These are phyloP conservation scores for Coemansia sp. DNA, from an alignment of 192 early-diverging fungal species.

Conservation along the genomic window DNA sequence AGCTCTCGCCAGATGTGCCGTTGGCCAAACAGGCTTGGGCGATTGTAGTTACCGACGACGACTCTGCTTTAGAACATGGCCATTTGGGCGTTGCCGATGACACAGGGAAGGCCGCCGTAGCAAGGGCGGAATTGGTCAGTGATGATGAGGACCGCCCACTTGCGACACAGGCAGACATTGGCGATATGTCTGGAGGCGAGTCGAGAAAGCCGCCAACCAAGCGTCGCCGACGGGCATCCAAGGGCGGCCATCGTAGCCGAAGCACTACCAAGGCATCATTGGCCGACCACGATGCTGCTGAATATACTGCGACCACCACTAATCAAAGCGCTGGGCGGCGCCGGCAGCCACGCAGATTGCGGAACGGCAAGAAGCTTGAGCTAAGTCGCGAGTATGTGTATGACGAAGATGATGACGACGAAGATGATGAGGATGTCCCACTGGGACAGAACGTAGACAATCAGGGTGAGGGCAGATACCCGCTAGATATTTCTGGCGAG, in stretches of 20 bases:
- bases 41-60: constrained; percentile 28
- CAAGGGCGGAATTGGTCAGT: constrained; percentile 8
- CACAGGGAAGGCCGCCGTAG: neutral
- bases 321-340: constrained; percentile 11
- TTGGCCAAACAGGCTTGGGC: constrained; percentile 10
- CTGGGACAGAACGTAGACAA: constrained; percentile 32
- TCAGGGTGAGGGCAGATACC: constrained; percentile 8
- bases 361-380: constrained; percentile 37
- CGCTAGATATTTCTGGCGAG: constrained; percentile 8
- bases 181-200: neutral
- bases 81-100: neutral
- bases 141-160: constrained; percentile 42
- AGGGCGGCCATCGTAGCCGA: constrained; percentile 9
- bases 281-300: constrained; percentile 7
- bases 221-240: constrained; percentile 22
- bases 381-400: constrained; percentile 45
- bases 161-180: constrained; percentile 14
- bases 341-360: constrained; percentile 14
- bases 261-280: constrained; percentile 14
- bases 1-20: constrained; percentile 11
- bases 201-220: constrained; percentile 18
- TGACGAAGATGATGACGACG: constrained; percentile 40
- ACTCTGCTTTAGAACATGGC: constrained; percentile 2
- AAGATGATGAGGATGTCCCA: constrained; percentile 20
- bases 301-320: neutral